Percentiles rank a stretch among this genome's conserved stretches.
phyloP scores from a whole-genome alignment of 306 rosid genomes.

The Cicer chorassanicum region DNA sequence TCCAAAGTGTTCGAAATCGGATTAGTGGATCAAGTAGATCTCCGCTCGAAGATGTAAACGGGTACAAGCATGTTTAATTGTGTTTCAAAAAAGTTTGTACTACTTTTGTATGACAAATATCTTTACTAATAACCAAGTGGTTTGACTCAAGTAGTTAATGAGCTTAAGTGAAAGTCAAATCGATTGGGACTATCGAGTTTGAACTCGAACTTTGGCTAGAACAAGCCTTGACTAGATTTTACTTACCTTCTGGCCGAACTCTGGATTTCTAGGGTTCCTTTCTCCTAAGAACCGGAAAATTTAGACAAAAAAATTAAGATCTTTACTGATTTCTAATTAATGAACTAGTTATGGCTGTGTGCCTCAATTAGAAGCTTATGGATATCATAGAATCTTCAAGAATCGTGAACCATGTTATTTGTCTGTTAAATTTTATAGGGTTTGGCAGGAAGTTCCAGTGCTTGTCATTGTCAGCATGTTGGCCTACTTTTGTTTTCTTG shows the following conservation, averaged over 20 bases:
- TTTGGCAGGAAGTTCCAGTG: slow-evolving; percentile 98
- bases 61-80: slow-evolving; percentile 65
- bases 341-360: background rate
- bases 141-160: no score
- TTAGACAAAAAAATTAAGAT: background rate
- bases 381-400: slow-evolving; percentile 35
- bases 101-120: slow-evolving; percentile 8
- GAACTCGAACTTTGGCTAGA: no score
- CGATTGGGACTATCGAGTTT: no score
- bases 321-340: background rate
- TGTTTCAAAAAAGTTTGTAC: background rate
- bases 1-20: slow-evolving; percentile 74
- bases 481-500: slow-evolving; percentile 97
- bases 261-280: no score
- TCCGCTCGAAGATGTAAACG: slow-evolving; percentile 59
- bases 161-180: no score
- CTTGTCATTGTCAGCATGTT: slow-evolving; percentile 96
- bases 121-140: background rate
- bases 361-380: slow-evolving; percentile 18
- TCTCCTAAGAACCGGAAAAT: no score
- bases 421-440: slow-evolving; percentile 56
- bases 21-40: slow-evolving; percentile 58
- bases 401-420: slow-evolving; percentile 39
- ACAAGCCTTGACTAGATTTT: no score
- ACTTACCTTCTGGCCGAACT: no score